Conservation (phyloP, 2,329 filamentous ascomycete genomes). For the Colletotrichum acutatum region DNA sequence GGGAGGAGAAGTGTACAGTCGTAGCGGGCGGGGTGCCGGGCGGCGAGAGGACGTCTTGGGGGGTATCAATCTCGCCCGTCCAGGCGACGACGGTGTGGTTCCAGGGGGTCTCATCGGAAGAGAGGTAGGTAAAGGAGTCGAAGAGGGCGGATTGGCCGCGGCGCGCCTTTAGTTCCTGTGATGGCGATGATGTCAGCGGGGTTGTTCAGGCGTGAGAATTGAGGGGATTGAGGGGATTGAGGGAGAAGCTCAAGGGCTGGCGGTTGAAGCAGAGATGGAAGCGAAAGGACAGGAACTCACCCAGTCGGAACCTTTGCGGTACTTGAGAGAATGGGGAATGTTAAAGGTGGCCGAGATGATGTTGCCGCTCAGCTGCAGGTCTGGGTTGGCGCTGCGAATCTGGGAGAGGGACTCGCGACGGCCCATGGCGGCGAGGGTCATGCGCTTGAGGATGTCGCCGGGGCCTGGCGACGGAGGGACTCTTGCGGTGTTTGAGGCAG, state of each 20-base stretch:
- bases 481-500: constrained; percentile 10
- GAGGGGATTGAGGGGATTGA: neutral
- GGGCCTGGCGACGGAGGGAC: constrained; percentile 23
- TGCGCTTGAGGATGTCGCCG: constrained; percentile 53
- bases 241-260: neutral
- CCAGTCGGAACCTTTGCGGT: constrained; percentile 70
- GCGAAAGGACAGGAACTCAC: constrained; percentile 51
- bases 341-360: constrained; percentile 75
- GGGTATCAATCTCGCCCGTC: constrained; percentile 85
- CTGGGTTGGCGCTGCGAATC: constrained; percentile 65
- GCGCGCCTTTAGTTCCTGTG: constrained; percentile 78
- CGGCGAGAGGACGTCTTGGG: constrained; percentile 56
- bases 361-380: constrained; percentile 70
- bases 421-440: constrained; percentile 56
- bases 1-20: constrained; percentile 62
- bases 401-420: constrained; percentile 64
- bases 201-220: neutral
- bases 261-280: too few relatives aligned
- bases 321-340: constrained; percentile 69
- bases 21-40: constrained; percentile 60
- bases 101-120: constrained; percentile 86
- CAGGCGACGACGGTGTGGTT: constrained; percentile 93
- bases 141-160: constrained; percentile 92
- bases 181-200: constrained; percentile 26
- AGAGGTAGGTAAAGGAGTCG: constrained; percentile 89